Percentiles rank a stretch among this genome's conserved stretches.
Evolutionary conservation across 2,329 filamentous ascomycete genomes (phyloP).

Genomic region (Verticillium tricorpus): DNA sequence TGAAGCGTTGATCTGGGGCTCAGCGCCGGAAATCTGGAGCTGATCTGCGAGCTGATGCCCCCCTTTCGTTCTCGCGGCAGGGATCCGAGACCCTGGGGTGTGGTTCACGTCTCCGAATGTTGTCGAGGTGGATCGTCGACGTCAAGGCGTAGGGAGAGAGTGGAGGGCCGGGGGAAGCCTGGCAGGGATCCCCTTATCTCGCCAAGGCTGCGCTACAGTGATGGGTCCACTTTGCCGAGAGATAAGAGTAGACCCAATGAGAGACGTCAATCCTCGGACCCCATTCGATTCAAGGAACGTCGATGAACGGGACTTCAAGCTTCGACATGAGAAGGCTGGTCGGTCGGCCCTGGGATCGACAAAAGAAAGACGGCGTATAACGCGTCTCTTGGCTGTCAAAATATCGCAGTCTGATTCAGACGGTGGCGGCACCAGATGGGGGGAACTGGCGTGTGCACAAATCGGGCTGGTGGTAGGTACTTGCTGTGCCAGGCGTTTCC

Average conservation of each 20-base stretch:
- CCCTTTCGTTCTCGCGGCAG: neutral
- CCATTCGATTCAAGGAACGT: neutral
- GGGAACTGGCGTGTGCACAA: no score
- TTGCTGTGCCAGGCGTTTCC: no score
- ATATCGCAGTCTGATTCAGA: no score
- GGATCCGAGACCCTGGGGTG: neutral
- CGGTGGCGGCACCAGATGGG: no score
- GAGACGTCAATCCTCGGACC: neutral
- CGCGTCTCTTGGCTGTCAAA: no score
- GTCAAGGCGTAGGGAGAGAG: neutral
- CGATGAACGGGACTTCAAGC: neutral
- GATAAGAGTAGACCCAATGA: slow-evolving; percentile 11
- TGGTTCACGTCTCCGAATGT: neutral
- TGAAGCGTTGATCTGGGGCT: neutral
- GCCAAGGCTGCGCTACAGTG: slow-evolving; percentile 6
- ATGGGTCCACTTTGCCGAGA: slow-evolving; percentile 5
- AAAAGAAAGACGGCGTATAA: no score
- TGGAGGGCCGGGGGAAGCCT: slow-evolving; percentile 3
- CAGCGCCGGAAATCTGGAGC: neutral
- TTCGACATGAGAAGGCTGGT: neutral
- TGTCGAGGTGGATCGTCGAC: neutral
- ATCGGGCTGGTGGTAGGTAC: no score
- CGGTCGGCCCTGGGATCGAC: neutral
- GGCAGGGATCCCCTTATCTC: slow-evolving; percentile 10
- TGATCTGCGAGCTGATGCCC: neutral